phyloP scores from a whole-genome alignment of 1,139 yeast genomes.

The Keqinozyma sinolaborantium region DNA sequence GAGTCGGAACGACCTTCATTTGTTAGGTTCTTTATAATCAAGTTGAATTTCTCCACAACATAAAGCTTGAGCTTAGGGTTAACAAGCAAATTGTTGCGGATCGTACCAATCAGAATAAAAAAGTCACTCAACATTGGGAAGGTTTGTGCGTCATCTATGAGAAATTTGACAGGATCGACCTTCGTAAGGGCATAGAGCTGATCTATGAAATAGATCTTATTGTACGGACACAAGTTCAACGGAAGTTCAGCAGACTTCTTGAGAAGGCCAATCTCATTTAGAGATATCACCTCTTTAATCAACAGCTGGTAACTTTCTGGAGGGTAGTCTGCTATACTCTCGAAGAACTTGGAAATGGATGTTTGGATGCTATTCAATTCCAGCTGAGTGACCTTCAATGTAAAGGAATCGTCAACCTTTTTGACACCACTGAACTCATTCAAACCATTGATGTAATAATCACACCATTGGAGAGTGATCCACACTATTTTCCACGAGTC shows the following conservation, averaged over 20 bases:
- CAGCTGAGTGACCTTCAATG: conserved; percentile 25
- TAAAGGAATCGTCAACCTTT: conserved; percentile 16
- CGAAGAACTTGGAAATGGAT: conserved; percentile 58
- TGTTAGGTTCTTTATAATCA: conserved; percentile 45
- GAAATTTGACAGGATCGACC: conserved; percentile 48
- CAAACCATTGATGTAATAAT: conserved; percentile 61
- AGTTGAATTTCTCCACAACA: conserved; percentile 43
- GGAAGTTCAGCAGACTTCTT: conserved; percentile 4
- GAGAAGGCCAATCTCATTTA: conserved; percentile 12
- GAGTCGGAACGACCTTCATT: conserved; percentile 39
- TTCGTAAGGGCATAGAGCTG: conserved; percentile 43
- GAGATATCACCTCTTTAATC: conserved; percentile 38
- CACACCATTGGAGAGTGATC: conserved; percentile 73
- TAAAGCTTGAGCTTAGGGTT: conserved; percentile 8
- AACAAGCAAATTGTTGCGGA: conserved; percentile 25
- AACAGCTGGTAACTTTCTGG: conserved; percentile 45
- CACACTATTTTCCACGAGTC: conserved; percentile 68
- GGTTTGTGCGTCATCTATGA: conserved; percentile 30
- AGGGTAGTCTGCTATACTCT: conserved; percentile 56
- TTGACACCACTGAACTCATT: conserved; percentile 34
- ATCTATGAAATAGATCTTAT: conserved; percentile 36
- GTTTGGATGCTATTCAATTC: conserved; percentile 55
- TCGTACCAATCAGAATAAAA: conserved; percentile 32
- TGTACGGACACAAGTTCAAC: conserved; percentile 32
- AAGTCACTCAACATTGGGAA: conserved; percentile 48